A percentile compares a stretch with the other conserved stretches of the same genome.
Conservation (phyloP, 768 basidiomycete genomes). For the Lactarius deliciosus region DNA sequence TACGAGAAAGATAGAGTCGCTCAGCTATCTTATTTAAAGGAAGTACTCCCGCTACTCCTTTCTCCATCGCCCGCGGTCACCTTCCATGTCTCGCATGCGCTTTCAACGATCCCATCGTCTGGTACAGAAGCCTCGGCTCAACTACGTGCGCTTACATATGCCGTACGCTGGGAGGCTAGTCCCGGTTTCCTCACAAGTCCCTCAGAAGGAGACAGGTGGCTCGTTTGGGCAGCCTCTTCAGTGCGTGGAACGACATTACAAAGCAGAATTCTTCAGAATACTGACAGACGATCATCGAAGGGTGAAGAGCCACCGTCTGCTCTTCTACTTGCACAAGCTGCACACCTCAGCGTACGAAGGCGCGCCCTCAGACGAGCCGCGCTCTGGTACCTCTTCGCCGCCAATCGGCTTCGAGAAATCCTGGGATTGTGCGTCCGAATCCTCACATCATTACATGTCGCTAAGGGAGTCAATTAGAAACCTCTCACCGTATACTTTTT, state of each 20-base stretch:
- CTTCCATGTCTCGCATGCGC: conserved; percentile 60
- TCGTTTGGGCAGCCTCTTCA: conserved; percentile 81
- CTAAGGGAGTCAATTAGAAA: conserved; percentile 54
- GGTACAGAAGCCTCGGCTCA: conserved; percentile 56
- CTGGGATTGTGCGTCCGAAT: conserved; percentile 66
- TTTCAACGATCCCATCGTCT: conserved; percentile 48
- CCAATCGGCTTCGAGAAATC: conserved; percentile 80
- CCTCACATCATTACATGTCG: conserved; percentile 10
- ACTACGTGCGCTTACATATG: conserved; percentile 63
- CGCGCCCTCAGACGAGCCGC: conserved; percentile 61
- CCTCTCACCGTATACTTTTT: conserved; percentile 82
- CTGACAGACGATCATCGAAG: conserved; percentile 42
- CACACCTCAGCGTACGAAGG: conserved; percentile 62
- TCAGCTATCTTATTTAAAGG: conserved; percentile 45
- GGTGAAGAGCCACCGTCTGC: conserved; percentile 81
- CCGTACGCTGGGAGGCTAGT: conserved; percentile 71
- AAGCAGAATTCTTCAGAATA: neutral
- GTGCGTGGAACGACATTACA: conserved; percentile 46
- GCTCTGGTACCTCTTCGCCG: conserved; percentile 76
- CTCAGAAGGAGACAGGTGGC: conserved; percentile 80
- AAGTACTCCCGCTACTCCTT: conserved; percentile 74
- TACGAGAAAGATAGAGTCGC: conserved; percentile 10
- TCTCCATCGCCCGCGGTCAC: conserved; percentile 62
- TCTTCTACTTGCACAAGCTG: conserved; percentile 78
- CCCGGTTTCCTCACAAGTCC: conserved; percentile 56